Evolutionary conservation across 257 asterid species (phyloP).

Genomic region (Rauvolfia tetraphylla): DNA sequence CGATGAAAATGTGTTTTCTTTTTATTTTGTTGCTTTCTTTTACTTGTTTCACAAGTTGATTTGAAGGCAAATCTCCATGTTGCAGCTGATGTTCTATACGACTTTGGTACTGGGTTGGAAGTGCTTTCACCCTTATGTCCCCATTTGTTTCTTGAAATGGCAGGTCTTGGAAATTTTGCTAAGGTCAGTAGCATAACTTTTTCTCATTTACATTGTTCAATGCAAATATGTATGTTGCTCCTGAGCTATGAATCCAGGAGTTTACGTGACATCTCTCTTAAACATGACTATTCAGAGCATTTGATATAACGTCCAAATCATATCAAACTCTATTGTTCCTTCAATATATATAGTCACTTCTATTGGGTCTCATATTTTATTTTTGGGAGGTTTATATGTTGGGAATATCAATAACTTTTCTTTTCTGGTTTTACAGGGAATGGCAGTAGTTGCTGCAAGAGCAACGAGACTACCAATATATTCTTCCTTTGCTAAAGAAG

Average conservation of each 20-base stretch:
- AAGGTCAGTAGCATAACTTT: slow-evolving; percentile 42
- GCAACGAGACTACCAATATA: slow-evolving; percentile 95
- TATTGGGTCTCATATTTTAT: not conserved
- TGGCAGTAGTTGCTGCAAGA: slow-evolving; percentile 99
- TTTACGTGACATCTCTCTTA: not conserved
- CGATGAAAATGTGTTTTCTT: not conserved
- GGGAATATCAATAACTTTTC: not conserved
- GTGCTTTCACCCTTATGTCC: slow-evolving; percentile 96
- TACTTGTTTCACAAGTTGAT: slow-evolving; percentile 9
- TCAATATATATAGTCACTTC: not conserved
- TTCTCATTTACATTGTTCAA: not conserved
- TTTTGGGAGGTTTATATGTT: not conserved
- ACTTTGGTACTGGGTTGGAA: slow-evolving; percentile 91
- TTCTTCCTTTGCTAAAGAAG: slow-evolving; percentile 98
- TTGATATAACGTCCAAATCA: not conserved
- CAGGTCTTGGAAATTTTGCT: slow-evolving; percentile 97
- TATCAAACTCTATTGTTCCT: not conserved
- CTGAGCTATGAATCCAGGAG: not conserved
- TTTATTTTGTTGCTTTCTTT: slow-evolving; percentile 1
- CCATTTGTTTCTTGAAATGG: slow-evolving; percentile 93
- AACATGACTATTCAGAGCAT: not conserved
- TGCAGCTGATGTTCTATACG: slow-evolving; percentile 97
- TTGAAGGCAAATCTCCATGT: slow-evolving; percentile 21
- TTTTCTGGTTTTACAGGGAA: slow-evolving; percentile 57
- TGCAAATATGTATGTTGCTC: not conserved